phyloP scores from a whole-genome alignment of 129 eudicot species.

The Lactuca saligna region DNA sequence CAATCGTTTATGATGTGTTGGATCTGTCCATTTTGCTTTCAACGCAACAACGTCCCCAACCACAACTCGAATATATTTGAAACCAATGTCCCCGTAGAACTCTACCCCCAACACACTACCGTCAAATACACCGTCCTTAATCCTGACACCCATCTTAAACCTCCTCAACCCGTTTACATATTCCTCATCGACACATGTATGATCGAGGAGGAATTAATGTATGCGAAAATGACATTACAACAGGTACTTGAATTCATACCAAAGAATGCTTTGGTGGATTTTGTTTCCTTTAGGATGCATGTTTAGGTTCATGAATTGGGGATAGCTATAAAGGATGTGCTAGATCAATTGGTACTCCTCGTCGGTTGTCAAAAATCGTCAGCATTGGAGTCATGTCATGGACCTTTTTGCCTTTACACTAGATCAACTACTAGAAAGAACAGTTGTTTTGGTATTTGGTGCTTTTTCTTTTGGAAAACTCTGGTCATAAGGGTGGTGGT shows the following conservation, averaged over 20 bases:
- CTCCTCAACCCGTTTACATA: slow-evolving; percentile 47
- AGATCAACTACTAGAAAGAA: neutral
- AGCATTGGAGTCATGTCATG: neutral
- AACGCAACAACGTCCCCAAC: slow-evolving; percentile 69
- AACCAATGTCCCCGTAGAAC: slow-evolving; percentile 66
- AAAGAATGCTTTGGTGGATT: slow-evolving; percentile 66
- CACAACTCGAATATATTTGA: slow-evolving; percentile 55
- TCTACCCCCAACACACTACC: slow-evolving; percentile 61
- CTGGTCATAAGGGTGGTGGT: no score
- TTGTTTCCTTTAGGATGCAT: slow-evolving; percentile 67
- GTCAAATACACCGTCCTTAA: slow-evolving; percentile 25
- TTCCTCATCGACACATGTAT: slow-evolving; percentile 67
- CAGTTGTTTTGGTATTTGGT: no score
- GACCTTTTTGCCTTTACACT: neutral
- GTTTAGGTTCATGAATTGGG: slow-evolving; percentile 83
- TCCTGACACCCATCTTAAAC: slow-evolving; percentile 1
- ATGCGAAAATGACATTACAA: slow-evolving; percentile 57
- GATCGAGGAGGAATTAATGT: slow-evolving; percentile 72
- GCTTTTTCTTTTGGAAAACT: no score
- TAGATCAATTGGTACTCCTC: slow-evolving; percentile 59
- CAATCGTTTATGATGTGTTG: slow-evolving; percentile 16
- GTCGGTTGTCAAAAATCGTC: neutral
- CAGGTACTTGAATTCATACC: slow-evolving; percentile 63
- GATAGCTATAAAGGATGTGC: slow-evolving; percentile 53
- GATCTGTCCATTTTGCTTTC: slow-evolving; percentile 78